Base-by-base conservation (phyloP, 352 stramenopile species). In the Blastocystis sp. region DNA sequence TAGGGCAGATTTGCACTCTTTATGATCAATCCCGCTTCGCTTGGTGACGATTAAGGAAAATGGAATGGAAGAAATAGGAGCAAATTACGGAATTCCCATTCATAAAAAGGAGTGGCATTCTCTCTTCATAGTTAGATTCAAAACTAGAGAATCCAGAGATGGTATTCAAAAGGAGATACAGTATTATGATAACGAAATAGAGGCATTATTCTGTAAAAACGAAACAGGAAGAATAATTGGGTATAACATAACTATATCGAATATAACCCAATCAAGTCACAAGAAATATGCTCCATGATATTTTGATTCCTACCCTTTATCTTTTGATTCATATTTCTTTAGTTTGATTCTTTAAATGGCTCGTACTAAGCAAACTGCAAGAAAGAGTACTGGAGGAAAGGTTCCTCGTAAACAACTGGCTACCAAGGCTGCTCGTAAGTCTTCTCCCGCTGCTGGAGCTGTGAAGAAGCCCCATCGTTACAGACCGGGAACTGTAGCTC, bases 361-460 rank as follows among this genome's bases (percentile, higher is more conserved):
- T 73, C 93, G 95, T 92, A 97, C 95, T 89, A 97, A 98, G 91
- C 94, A 98, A 90, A 98, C 94, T 52, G 94, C 95, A n/a, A 93
- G 94, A 90, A 98, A 98, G 90, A 97, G 93, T 67, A 93, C 94
- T 57, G 94, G 94, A 69, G 94, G 94, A 89, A 97, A 97, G 91
- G 94, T 94, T 14, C 94, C 94, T 29, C 92, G 94, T 85, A 97
- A 97, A 92, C 94, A 97, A 90, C 89, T 97, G 24, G 94, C 94
- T 86, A 92, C 90, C 59, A 97, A 97, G 91, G 93, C 93, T 63
- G 92, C 93, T 29, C 93, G 94, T 77, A 97, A 97, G 91, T 94
- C 90, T 39, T 93, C 93, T 65, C 93, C 94, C 52, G 93, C 93
- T n/a, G 93, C 94, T 58, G 94, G 94, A 71, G 93, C 93, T 77